Percentiles rank a stretch among this genome's conserved stretches.
Conservation (phyloP, 202 grass and related monocot species). For the Tripidium arundinaceum region DNA sequence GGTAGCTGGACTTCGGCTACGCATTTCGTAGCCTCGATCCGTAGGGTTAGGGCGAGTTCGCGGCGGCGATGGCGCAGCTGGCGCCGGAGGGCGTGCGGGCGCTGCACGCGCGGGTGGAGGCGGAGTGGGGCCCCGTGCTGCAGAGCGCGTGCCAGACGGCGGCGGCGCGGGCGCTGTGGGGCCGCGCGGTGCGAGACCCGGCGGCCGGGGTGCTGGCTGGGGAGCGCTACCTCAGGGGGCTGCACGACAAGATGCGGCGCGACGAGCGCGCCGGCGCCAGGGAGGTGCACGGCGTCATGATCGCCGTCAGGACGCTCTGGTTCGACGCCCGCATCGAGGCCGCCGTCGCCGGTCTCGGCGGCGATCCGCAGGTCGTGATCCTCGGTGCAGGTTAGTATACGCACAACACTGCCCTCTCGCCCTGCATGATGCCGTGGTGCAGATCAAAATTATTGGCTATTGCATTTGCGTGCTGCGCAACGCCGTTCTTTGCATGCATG, state of each 20-base stretch:
- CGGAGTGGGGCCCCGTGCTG: conserved; percentile 71
- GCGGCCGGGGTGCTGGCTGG: conserved; percentile 71
- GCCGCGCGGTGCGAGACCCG: conserved; percentile 58
- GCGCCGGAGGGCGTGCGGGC: conserved; percentile 47
- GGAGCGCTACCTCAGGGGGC: conserved; percentile 50
- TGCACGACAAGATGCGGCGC: conserved; percentile 70
- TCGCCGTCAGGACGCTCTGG: conserved; percentile 89
- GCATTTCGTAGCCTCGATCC: no score
- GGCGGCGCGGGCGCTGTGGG: conserved; percentile 79
- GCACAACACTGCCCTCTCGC: background rate
- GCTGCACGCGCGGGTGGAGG: conserved; percentile 67
- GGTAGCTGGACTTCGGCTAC: no score
- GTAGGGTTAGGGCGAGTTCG: conserved; percentile 21
- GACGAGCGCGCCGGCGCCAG: conserved; percentile 57
- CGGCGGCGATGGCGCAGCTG: conserved; percentile 36
- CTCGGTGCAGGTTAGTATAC: conserved; percentile 77
- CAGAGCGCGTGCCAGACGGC: conserved; percentile 96
- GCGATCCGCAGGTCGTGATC: conserved; percentile 67
- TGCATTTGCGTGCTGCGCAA: background rate
- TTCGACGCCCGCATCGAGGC: conserved; percentile 75
- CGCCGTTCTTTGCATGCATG: background rate
- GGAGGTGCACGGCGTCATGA: conserved; percentile 83
- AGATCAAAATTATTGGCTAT: background rate
- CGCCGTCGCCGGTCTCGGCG: conserved; percentile 49
- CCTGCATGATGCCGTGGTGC: background rate